Percentiles rank a stretch among this genome's conserved stretches.
phyloP scores from a whole-genome alignment of 768 basidiomycete species.

The Tubosaeta sp. region DNA sequence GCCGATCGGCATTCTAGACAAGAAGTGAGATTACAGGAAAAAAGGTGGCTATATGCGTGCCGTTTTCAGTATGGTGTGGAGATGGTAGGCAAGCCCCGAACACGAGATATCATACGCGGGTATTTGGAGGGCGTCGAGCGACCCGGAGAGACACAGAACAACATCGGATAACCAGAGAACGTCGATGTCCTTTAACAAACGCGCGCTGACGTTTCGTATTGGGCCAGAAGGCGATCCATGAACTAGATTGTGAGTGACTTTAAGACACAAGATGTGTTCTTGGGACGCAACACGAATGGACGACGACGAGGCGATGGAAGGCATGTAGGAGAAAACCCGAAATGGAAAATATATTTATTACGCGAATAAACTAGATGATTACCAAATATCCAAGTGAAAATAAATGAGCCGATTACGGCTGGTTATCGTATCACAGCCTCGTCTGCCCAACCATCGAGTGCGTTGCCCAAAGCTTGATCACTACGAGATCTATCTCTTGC shows the following conservation, averaged over 20 bases:
- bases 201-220: conserved; percentile 31
- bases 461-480: conserved; percentile 10
- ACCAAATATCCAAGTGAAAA: conserved; percentile 26
- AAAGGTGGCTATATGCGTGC: conserved; percentile 29
- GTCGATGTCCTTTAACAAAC: conserved; percentile 39
- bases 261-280: conserved; percentile 42
- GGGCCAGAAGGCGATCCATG: conserved; percentile 29
- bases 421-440: conserved; percentile 31
- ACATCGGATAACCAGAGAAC: conserved; percentile 49
- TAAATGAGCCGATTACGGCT: conserved; percentile 11
- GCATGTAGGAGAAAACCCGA: conserved; percentile 18
- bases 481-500: conserved; percentile 11
- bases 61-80: conserved; percentile 47
- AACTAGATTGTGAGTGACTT: conserved; percentile 42
- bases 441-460: conserved; percentile 21
- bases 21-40: conserved; percentile 6
- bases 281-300: conserved; percentile 42
- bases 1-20: conserved; percentile 52
- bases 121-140: conserved; percentile 41
- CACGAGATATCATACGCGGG: conserved; percentile 36
- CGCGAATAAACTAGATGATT: conserved; percentile 9
- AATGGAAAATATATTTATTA: conserved; percentile 7
- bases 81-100: conserved; percentile 49
- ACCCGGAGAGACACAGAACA: conserved; percentile 51
- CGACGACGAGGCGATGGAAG: conserved; percentile 29